Evolutionary conservation across 2,329 filamentous ascomycete genomes (phyloP), one percentile per base, ranked within the genome.

Genomic region (Mycogone perniciosa): DNA sequence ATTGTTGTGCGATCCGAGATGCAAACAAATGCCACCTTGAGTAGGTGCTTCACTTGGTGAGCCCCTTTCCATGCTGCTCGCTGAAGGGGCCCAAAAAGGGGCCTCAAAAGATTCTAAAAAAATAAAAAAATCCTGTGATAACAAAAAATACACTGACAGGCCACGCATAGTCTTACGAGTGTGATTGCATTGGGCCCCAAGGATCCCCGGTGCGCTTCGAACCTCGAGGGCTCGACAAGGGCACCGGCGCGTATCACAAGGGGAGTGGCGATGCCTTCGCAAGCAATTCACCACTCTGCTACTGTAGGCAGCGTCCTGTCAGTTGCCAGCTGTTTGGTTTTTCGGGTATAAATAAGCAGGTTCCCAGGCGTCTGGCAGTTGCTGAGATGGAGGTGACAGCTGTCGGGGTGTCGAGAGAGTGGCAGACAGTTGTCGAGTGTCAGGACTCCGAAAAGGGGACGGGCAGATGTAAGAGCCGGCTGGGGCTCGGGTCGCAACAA

Each of bases 171-270:
- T 7, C n/a, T 45, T 34, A 29, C 43, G 26, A 45, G 43, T 20
- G 43, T 13, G 43, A 38, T 3, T 34, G 43, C 7, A 31, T 31
- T 31, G 27, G 10, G 43, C 26, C 43, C 43, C 26, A 20, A 29
- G 43, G 43, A 45, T 34, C 43, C 43, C 29, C 43, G 26, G 43
- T 26, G 33, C 43, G 43, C 43, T 45, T 45, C 43, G 43, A 45
- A 45, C 43, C 35, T 33, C 30, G 20, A 20, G 20, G 20, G 20
- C 11, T n/a, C 43, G 43, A 45, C 43, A 31, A 45, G 43, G 43
- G 29, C 30, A 26, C 43, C 26, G 43, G 43, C 43, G 43, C 29
- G 31, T 45, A 45, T 45, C 43, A 11, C 6, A 31, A 31, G 26
- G 43, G 29, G 30, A 31, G 26, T 6, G n/a, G 20, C 20, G 20